Evolutionary conservation across 1,139 yeast genomes (phyloP), one percentile per base, ranked within the genome.

Genomic region (Zygoascus sp.): DNA sequence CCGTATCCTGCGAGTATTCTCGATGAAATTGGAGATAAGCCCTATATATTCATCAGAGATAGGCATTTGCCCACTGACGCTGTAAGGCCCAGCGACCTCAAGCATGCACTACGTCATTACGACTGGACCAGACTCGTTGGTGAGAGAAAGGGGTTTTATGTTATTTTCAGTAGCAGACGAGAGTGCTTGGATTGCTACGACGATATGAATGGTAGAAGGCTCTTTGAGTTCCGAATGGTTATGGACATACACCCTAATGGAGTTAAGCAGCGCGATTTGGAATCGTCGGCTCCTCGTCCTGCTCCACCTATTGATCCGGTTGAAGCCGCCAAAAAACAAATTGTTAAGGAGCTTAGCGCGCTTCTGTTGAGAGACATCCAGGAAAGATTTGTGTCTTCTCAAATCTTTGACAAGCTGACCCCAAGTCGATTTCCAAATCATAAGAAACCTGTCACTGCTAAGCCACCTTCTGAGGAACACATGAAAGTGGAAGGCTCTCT

Each of bases 311-410:
- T 27, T 3, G 58, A 65, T 45, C 63, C 65, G 13, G 59, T 72
- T 1, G 77, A 76, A 28, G 87, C 81, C 48, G 84, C 95, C 0
- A 70, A 78, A 1, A 70, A 75, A 37, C 68, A 76, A 52, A 68
- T 88, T 38, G 63, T 81, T 30, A 77, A 76, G 49, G 96, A 88
- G 53, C 73, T 88, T 47, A 79, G 78, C 53, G 68, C 72, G 5
- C 80, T 82, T 46, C 65, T 88, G 45, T 68, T 80, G 32, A 82
- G 83, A 52, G 96, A 88, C 65, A 77, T 88, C 30, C 73, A 87
- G 57, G 92, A 82, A 58, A 77, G 89, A 53, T 69, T 85, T 5
- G 76, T 86, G 30, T 90, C 88, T 0, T 90, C 95, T 0, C 73
- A 75, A 1, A 76, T 88, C 15, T 72, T 84, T 46, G 83, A 81